Evolutionary conservation across 441 rosid species (phyloP).

Genomic region (Erysimum pusillum): DNA sequence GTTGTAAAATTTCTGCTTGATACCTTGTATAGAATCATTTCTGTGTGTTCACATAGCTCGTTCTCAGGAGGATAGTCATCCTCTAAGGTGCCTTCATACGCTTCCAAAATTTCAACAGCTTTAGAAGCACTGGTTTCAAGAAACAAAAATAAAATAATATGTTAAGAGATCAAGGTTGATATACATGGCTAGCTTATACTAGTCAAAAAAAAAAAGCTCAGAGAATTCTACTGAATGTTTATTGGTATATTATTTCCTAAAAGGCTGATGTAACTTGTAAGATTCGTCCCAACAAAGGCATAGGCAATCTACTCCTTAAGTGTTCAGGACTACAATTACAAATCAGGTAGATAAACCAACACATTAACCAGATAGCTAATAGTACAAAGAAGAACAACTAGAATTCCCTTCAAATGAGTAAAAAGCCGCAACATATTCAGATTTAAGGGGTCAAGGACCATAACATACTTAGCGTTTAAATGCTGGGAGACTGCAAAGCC

Average conservation of each 20-base stretch:
- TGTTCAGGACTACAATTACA: conserved; percentile 17
- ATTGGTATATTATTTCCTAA: conserved; percentile 31
- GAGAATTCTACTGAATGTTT: conserved; percentile 13
- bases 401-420: conserved; percentile 19
- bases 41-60: conserved; percentile 97
- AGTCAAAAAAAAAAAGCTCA: neutral
- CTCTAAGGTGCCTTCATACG: conserved; percentile 98
- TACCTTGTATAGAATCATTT: conserved; percentile 99
- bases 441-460: conserved; percentile 39
- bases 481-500: conserved; percentile 99
- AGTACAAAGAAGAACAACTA: conserved; percentile 20
- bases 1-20: conserved; percentile 15
- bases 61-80: conserved; percentile 99
- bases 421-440: neutral
- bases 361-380: conserved; percentile 22
- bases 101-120: conserved; percentile 99
- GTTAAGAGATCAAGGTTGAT: conserved; percentile 5
- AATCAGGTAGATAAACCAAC: conserved; percentile 10
- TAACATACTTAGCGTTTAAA: conserved; percentile 81
- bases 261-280: neutral
- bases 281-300: conserved; percentile 6
- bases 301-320: conserved; percentile 7
- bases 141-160: neutral
- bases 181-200: conserved; percentile 9
- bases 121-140: conserved; percentile 70